Evolutionary conservation across 208 protist genomes (phyloP), one percentile per base, ranked within the genome.

Genomic region (Trypanosoma cruzi): DNA sequence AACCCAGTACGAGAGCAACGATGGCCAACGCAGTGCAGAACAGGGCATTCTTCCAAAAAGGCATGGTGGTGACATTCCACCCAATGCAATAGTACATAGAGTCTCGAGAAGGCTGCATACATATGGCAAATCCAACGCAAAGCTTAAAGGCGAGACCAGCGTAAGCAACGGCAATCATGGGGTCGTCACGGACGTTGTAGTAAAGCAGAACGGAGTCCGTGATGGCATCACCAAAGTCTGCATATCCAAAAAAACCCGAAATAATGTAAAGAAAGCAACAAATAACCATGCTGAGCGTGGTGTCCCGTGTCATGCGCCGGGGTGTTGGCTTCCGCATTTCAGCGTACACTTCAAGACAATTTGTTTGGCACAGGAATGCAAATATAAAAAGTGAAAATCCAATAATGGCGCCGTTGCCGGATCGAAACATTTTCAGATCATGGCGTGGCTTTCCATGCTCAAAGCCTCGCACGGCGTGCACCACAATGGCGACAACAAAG

Each of bases 201-300:
- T 81, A 70, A 42, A 63, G 64, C 36, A 95, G 77, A 46, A 84
- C 75, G 18, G 85, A 89, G 2, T 74, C 80, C 0, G 54, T 79
- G 11, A 89, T 59, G 22, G 37, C 44, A 1, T 63, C 0, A 26
- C 83, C 86, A 74, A 94, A 96, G 62, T 94, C 82, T 4, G 86
- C 37, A 68, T 94, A 94, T 29, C 87, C 90, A 73, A 93, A 92
- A 34, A 94, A 65, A 22, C 90, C 86, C 6, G 79, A 71, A 20
- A 89, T 59, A 58, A 89, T 69, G 79, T 96, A 96, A 11, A 96
- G 44, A 6, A 56, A 36, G 26, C 83, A 85, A 63, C 86, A 89
- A 1, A 93, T 36, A 22, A 48, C 20, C 2, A 86, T 80, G n/a
- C 80, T 71, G 0, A 86, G 26, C 14, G 49, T 59, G 3, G 82